Base-by-base conservation (phyloP, 106 monocot genomes). In the Agapanthus africanus region DNA sequence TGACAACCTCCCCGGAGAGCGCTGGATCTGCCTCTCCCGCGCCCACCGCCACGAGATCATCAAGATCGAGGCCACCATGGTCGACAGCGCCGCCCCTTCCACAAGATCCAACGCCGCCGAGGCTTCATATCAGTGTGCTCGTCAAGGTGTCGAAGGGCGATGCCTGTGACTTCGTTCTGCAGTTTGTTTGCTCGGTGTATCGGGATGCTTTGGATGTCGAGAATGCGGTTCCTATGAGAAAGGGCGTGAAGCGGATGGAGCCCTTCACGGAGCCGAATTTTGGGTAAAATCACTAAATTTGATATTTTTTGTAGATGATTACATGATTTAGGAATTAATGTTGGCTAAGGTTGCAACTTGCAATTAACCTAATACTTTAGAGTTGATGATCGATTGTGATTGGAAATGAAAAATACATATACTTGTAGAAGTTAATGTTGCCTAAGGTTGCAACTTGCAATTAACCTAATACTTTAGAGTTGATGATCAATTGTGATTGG, bases 111-210 rank as follows among this genome's bases (percentile, higher is more conserved):
- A 59, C 26, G 31, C 39, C 41, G 15, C 11, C 39, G 11, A 40
- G 88, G 26, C 52, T 87, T 34, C 88, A 89, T 64, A 81, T 92
- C 31, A 97, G 81, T 61, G 51, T 87, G 51, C n/a, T 75, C 25
- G 80, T 87, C 25, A 78, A 87, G 74, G 80, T 87, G 16, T 76
- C 77, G 15, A 88, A 83, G 69, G 69, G 67, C 34, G 81, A 73
- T 3, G 65, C 25, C 18, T 56, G 34, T 14, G 68, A 50, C 37
- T 15, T 32, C 26, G 73, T 57, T 8, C 68, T 91, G 16, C 86
- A 86, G 63, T 88, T 91, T 69, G 39, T 81, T 11, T 95, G 94
- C 83, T 88, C 94, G 23, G 74, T 31, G 72, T 91, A 87, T 91
- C 79, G 81, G 0, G 95, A 88, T 30, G 72, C 81, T 0, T 16